Conservation (phyloP, 2,329 filamentous ascomycete genomes). For the Ophiocordyceps sinensis region DNA sequence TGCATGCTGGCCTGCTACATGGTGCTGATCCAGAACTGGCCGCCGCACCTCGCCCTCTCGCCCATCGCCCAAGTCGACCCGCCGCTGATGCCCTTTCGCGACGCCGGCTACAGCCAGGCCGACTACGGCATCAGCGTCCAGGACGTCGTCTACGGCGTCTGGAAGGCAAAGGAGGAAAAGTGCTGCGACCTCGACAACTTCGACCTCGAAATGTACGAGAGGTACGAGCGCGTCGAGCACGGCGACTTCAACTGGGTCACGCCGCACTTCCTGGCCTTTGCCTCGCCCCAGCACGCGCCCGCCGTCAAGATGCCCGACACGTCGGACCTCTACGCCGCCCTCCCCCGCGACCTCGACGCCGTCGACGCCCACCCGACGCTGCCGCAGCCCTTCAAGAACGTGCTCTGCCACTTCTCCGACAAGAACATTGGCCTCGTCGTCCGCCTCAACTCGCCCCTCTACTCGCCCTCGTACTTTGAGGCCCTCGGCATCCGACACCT, state of each 20-base stretch:
- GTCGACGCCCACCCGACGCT: slow-evolving; percentile 57
- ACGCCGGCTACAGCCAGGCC: slow-evolving; percentile 95
- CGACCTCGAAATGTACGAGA: slow-evolving; percentile 93
- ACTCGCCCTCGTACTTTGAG: slow-evolving; percentile 94
- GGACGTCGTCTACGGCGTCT: slow-evolving; percentile 95
- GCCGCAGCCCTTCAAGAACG: slow-evolving; percentile 86
- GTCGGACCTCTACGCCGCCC: slow-evolving; percentile 56
- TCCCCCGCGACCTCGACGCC: slow-evolving; percentile 64
- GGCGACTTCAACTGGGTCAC: slow-evolving; percentile 99
- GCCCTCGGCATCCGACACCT: slow-evolving; percentile 88
- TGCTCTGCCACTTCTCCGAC: slow-evolving; percentile 75
- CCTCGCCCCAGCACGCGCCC: slow-evolving; percentile 77
- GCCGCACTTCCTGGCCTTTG: slow-evolving; percentile 88
- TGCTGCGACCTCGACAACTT: slow-evolving; percentile 88
- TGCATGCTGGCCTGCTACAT: slow-evolving; percentile 96
- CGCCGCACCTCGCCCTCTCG: slow-evolving; percentile 84
- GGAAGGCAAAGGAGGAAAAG: slow-evolving; percentile 95
- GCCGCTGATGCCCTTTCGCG: slow-evolving; percentile 95
- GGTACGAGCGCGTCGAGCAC: slow-evolving; percentile 88
- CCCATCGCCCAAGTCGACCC: slow-evolving; percentile 95
- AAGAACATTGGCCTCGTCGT: slow-evolving; percentile 88
- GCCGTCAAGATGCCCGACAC: slow-evolving; percentile 56
- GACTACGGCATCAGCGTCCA: slow-evolving; percentile 94
- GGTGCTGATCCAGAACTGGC: slow-evolving; percentile 96
- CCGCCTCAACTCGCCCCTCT: slow-evolving; percentile 86